These are phyloP conservation scores for Amylostereum areolatum DNA, from an alignment of 1,284 basidiomycete genomes.

Conservation along the genomic window DNA sequence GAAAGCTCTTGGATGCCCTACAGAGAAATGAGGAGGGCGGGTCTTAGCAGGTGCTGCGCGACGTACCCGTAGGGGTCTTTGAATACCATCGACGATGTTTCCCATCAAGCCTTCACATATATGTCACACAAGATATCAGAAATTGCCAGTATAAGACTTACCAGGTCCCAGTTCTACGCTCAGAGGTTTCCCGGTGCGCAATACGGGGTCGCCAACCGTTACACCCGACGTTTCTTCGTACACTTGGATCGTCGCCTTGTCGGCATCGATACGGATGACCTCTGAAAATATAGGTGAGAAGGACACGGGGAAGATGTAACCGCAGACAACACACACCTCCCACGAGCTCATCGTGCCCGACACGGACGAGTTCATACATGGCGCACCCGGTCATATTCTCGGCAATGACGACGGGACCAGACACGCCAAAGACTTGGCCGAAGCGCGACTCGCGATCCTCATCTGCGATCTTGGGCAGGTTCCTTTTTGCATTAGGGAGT, in stretches of 20 bases:
- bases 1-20: slow-evolving; percentile 95
- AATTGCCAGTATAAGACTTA: slow-evolving; percentile 24
- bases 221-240: slow-evolving; percentile 99
- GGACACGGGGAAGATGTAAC: not conserved
- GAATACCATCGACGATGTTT: slow-evolving; percentile 98
- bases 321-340: slow-evolving; percentile 55
- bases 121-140: not conserved
- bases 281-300: slow-evolving; percentile 40
- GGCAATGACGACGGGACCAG: slow-evolving; percentile 94
- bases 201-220: slow-evolving; percentile 95
- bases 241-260: slow-evolving; percentile 99
- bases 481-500: slow-evolving; percentile 83
- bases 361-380: slow-evolving; percentile 96
- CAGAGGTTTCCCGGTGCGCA: slow-evolving; percentile 95
- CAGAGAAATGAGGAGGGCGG: not conserved
- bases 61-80: slow-evolving; percentile 80
- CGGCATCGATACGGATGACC: slow-evolving; percentile 95
- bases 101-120: slow-evolving; percentile 78
- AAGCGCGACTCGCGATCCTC: slow-evolving; percentile 87
- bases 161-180: slow-evolving; percentile 97
- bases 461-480: slow-evolving; percentile 82
- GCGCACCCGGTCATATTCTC: slow-evolving; percentile 95
- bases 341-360: slow-evolving; percentile 96
- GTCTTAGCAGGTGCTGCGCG: slow-evolving; percentile 13
- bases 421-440: slow-evolving; percentile 91